These are phyloP conservation scores for Exophiala oligosperma DNA, from an alignment of 2,329 filamentous ascomycete species.

Conservation along the genomic window DNA sequence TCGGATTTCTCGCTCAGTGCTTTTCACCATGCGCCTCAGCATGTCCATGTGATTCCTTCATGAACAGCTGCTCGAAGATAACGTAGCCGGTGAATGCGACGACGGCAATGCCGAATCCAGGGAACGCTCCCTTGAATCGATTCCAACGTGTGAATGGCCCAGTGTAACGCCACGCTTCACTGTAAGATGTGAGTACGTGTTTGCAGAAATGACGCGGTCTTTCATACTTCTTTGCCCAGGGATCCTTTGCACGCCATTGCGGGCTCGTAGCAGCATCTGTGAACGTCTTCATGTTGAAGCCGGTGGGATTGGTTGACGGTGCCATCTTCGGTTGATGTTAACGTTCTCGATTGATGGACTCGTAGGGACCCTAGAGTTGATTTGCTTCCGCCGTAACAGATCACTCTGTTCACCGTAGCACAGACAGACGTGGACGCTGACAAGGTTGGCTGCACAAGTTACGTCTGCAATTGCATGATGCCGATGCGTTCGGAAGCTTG, in stretches of 20 bases:
- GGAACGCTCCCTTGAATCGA: constrained; percentile 82
- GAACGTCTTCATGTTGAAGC: constrained; percentile 72
- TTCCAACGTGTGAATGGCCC: constrained; percentile 86
- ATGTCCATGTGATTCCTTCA: constrained; percentile 69
- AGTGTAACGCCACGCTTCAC: constrained; percentile 92
- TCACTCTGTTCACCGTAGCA: not conserved
- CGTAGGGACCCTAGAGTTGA: not conserved
- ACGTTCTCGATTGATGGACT: not conserved
- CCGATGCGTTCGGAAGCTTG: constrained; percentile 3
- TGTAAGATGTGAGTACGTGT: constrained; percentile 42
- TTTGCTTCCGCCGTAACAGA: not conserved
- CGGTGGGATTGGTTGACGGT: constrained; percentile 68
- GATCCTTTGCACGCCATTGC: constrained; percentile 48
- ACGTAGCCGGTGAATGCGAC: constrained; percentile 91
- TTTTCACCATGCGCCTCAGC: constrained; percentile 53
- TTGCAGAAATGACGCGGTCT: not conserved
- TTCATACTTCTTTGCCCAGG: constrained; percentile 63
- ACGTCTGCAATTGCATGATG: not conserved
- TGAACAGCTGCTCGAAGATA: constrained; percentile 83
- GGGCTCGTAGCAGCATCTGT: constrained; percentile 28
- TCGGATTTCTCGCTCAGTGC: constrained; percentile 15
- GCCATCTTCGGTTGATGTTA: constrained; percentile 8
- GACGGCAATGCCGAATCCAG: constrained; percentile 86
- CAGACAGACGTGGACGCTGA: too few relatives aligned
- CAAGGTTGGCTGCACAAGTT: too few relatives aligned